Percentiles rank a stretch among this genome's conserved stretches.
These are phyloP conservation scores for Pyrenophora tritici-repentis DNA, from an alignment of 2,329 filamentous ascomycete species.

Conservation along the genomic window DNA sequence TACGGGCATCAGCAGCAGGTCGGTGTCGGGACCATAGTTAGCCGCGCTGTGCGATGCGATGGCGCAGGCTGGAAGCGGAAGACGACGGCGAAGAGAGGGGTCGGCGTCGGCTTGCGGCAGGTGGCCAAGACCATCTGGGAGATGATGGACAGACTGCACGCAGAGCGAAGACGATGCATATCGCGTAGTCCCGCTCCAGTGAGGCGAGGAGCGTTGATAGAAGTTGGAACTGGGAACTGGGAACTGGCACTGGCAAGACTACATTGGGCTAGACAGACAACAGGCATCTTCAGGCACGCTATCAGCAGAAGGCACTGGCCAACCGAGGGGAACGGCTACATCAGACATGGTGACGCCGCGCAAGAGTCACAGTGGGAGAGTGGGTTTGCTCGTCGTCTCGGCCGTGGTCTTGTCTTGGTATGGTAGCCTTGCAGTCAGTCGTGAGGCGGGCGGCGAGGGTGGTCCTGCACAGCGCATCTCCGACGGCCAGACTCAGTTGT, in stretches of 20 bases:
- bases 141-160: conserved; percentile 16
- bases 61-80: conserved; percentile 1
- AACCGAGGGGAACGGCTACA: conserved; percentile 10
- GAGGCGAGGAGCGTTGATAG: too few species aligned
- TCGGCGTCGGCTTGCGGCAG: conserved; percentile 26
- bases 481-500: too few species aligned
- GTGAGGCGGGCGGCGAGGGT: background rate
- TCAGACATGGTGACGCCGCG: background rate
- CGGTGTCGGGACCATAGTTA: conserved; percentile 9
- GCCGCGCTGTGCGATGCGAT: conserved; percentile 16
- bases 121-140: conserved; percentile 28
- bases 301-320: conserved; percentile 11
- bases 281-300: conserved; percentile 2
- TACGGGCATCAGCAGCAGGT: background rate
- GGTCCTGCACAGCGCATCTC: background rate
- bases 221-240: conserved; percentile 7
- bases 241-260: conserved; percentile 3
- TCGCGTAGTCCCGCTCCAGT: conserved; percentile 24
- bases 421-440: too few species aligned
- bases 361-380: too few species aligned
- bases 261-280: conserved; percentile 4
- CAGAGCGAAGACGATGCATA: conserved; percentile 17
- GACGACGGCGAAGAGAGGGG: conserved; percentile 21
- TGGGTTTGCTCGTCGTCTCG: background rate
- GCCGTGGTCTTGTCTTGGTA: too few species aligned